Percentiles rank a stretch among this genome's conserved stretches.
Conservation (phyloP, 2,329 filamentous ascomycete genomes). For the Tolypocladium tundrense region DNA sequence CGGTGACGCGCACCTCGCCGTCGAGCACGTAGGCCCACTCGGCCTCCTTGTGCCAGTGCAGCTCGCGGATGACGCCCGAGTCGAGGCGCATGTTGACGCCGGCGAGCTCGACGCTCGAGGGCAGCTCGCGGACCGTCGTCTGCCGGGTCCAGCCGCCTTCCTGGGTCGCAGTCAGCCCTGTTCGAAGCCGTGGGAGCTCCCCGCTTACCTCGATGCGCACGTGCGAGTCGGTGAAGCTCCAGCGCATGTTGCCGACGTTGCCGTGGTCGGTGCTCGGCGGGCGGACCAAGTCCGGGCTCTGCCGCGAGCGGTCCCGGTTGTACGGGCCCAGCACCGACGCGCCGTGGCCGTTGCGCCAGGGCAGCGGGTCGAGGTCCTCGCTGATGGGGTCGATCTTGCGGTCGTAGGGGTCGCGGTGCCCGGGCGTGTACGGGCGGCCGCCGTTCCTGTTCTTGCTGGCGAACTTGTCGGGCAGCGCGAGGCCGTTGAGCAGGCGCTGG, state of each 20-base stretch:
- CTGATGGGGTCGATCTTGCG: slow-evolving; percentile 50
- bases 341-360: slow-evolving; percentile 54
- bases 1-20: slow-evolving; percentile 61
- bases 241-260: slow-evolving; percentile 60
- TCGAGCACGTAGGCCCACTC: slow-evolving; percentile 70
- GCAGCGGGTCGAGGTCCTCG: slow-evolving; percentile 52
- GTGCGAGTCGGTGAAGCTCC: slow-evolving; percentile 58
- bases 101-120: slow-evolving; percentile 58
- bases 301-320: slow-evolving; percentile 55
- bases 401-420: slow-evolving; percentile 51
- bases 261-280: slow-evolving; percentile 67
- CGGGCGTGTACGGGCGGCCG: slow-evolving; percentile 47
- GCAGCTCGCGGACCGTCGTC: slow-evolving; percentile 56
- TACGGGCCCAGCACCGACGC: slow-evolving; percentile 59
- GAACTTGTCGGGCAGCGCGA: slow-evolving; percentile 34
- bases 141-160: slow-evolving; percentile 68
- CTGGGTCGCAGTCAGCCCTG: not conserved
- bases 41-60: slow-evolving; percentile 74
- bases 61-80: slow-evolving; percentile 61
- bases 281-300: slow-evolving; percentile 62
- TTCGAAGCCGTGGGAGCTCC: no score
- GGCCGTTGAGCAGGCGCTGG: slow-evolving; percentile 41
- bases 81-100: slow-evolving; percentile 72
- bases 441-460: slow-evolving; percentile 19
- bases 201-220: slow-evolving; percentile 41